Evolutionary conservation across 202 grass and related monocot species (phyloP).

Genomic region (Schoenoplectus tabernaemontani): DNA sequence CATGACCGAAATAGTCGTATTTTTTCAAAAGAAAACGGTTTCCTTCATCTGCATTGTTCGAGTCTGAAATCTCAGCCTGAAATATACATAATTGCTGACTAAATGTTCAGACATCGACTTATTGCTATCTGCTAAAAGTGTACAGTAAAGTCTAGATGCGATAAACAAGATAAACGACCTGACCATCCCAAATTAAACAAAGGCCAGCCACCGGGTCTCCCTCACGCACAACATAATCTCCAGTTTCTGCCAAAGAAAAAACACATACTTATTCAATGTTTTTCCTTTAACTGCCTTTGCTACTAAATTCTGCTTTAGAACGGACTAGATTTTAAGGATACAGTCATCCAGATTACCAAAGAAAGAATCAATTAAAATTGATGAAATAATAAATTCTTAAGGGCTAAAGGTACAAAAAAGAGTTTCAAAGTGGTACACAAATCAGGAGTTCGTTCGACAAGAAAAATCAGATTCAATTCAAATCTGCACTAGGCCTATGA

Average conservation of each 20-base stretch:
- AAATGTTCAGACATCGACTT: background rate
- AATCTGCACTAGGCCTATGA: too few species aligned
- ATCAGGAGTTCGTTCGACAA: too few species aligned
- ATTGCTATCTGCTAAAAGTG: background rate
- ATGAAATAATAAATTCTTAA: too few species aligned
- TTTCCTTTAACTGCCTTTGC: background rate
- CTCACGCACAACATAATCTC: conserved; percentile 63
- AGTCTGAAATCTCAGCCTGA: conserved; percentile 90
- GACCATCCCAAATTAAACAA: conserved; percentile 83
- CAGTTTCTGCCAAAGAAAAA: conserved; percentile 35
- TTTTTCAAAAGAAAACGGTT: conserved; percentile 61
- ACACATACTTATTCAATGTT: too few species aligned
- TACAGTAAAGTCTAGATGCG: background rate
- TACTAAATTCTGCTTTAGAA: background rate
- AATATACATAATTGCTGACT: conserved; percentile 20
- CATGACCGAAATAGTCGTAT: conserved; percentile 91
- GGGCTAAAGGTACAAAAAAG: too few species aligned
- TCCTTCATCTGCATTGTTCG: conserved; percentile 47
- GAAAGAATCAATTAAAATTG: too few species aligned
- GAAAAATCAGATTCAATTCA: too few species aligned
- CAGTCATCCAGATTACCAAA: too few species aligned
- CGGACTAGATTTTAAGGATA: too few species aligned
- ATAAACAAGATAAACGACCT: conserved; percentile 38
- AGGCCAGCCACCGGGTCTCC: conserved; percentile 78
- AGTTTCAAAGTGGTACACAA: too few species aligned